Percentiles rank a stretch among this genome's conserved stretches.
Evolutionary conservation across 2,329 filamentous ascomycete genomes (phyloP).

Genomic region (Gaeumannomyces tritici): DNA sequence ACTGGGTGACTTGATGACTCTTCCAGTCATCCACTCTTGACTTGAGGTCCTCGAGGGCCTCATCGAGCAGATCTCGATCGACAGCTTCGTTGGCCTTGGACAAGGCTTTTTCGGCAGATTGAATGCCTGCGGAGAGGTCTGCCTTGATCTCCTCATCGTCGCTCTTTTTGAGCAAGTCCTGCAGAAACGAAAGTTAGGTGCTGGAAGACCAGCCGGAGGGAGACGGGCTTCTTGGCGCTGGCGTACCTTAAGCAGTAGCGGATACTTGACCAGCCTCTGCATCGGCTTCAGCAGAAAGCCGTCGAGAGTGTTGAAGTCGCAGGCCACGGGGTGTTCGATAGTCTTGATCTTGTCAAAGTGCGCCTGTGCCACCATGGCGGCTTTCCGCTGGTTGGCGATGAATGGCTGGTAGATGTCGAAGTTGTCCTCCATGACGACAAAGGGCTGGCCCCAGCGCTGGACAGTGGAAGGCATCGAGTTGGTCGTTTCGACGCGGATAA

Average conservation of each 20-base stretch:
- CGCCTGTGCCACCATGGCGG: constrained; percentile 71
- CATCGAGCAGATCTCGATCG: constrained; percentile 73
- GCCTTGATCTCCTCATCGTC: constrained; percentile 61
- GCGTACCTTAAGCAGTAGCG: constrained; percentile 71
- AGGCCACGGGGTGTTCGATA: constrained; percentile 70
- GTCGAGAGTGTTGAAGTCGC: constrained; percentile 78
- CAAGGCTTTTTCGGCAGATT: constrained; percentile 72
- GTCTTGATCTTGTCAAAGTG: constrained; percentile 80
- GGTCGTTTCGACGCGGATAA: constrained; percentile 92
- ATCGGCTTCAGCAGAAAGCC: constrained; percentile 95
- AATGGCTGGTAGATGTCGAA: constrained; percentile 95
- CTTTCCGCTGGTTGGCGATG: constrained; percentile 91
- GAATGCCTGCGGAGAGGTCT: constrained; percentile 69
- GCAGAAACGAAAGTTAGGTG: constrained; percentile 7
- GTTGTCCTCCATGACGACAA: constrained; percentile 72
- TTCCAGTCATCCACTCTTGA: constrained; percentile 94
- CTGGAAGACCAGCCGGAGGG: neutral
- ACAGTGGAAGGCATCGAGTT: constrained; percentile 67
- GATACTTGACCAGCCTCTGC: constrained; percentile 91
- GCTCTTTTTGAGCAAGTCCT: constrained; percentile 78
- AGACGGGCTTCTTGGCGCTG: neutral
- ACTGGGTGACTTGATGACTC: constrained; percentile 79
- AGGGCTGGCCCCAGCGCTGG: constrained; percentile 94
- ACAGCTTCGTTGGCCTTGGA: constrained; percentile 85
- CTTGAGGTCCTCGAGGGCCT: constrained; percentile 75